Conservation (phyloP, 805 yeast species). For the Candida railenensis region DNA sequence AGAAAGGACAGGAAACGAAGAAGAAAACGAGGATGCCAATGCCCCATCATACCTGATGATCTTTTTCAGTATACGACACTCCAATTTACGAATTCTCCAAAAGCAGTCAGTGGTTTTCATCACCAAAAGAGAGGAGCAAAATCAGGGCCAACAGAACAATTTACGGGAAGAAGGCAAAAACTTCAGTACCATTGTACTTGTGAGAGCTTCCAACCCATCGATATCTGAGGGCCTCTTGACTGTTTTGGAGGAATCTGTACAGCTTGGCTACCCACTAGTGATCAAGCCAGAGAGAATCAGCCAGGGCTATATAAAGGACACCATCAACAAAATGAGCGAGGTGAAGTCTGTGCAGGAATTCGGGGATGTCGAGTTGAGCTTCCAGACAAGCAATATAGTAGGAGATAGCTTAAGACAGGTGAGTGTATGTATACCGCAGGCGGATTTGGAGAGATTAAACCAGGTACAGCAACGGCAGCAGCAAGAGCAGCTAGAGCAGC, state of each 20-base stretch:
- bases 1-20: slow-evolving; percentile 1
- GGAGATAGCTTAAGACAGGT: slow-evolving; percentile 4
- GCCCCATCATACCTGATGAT: slow-evolving; percentile 4
- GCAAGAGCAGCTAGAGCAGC: neutral
- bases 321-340: slow-evolving; percentile 7
- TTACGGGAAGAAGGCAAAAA: neutral
- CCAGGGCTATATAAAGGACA: slow-evolving; percentile 7
- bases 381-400: slow-evolving; percentile 3
- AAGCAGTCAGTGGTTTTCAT: slow-evolving; percentile 13
- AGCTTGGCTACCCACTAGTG: slow-evolving; percentile 9
- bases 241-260: slow-evolving; percentile 5
- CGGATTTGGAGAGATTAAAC: neutral
- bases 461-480: neutral
- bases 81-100: slow-evolving; percentile 6
- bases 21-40: slow-evolving; percentile 1
- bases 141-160: neutral
- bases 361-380: slow-evolving; percentile 10
- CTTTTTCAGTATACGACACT: slow-evolving; percentile 7
- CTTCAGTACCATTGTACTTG: slow-evolving; percentile 11
- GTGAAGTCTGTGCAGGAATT: slow-evolving; percentile 3
- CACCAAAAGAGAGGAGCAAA: slow-evolving; percentile 1
- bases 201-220: slow-evolving; percentile 6
- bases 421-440: neutral
- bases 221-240: neutral
- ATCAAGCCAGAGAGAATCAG: slow-evolving; percentile 8